Percentiles rank a stretch among this genome's conserved stretches.
Conservation (phyloP, 164 flowering plant species). For the Chimonanthus salicifolius region DNA sequence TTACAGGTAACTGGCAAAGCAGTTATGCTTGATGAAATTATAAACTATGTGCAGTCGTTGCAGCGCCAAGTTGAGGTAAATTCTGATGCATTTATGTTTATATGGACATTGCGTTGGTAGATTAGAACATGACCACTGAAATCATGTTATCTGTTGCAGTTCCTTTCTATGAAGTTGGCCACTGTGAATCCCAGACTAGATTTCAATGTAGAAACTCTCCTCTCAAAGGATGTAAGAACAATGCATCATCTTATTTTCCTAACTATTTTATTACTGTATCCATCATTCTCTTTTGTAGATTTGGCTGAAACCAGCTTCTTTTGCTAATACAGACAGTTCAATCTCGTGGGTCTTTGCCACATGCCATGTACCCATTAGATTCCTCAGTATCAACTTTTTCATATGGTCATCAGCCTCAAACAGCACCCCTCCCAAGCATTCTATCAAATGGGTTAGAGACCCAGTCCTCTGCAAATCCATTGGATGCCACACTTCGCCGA, state of each 20-base stretch:
- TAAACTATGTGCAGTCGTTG: constrained; percentile 90
- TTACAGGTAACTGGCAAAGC: constrained; percentile 92
- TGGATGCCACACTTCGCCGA: constrained; percentile 29
- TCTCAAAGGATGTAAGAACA: constrained; percentile 57
- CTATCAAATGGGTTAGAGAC: constrained; percentile 31
- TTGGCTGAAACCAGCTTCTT: constrained; percentile 4
- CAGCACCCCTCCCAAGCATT: constrained; percentile 26
- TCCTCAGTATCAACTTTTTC: constrained; percentile 40
- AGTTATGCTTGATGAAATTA: constrained; percentile 92
- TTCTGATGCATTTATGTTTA: not conserved
- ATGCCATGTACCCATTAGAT: constrained; percentile 33
- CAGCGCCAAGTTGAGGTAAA: constrained; percentile 95
- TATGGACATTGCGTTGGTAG: not conserved
- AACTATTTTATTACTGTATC: not conserved
- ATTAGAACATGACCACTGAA: not conserved
- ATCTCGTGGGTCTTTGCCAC: constrained; percentile 41
- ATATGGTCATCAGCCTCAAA: constrained; percentile 38
- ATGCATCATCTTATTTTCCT: not conserved
- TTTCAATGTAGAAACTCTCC: constrained; percentile 45
- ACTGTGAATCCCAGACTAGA: constrained; percentile 66
- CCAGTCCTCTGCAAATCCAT: constrained; percentile 30
- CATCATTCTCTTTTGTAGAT: not conserved
- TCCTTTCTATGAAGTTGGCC: constrained; percentile 78
- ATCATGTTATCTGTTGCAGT: constrained; percentile 29
- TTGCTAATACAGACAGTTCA: constrained; percentile 42